Evolutionary conservation across 768 basidiomycete genomes (phyloP).

Genomic region (Phanerochaete carnosa): DNA sequence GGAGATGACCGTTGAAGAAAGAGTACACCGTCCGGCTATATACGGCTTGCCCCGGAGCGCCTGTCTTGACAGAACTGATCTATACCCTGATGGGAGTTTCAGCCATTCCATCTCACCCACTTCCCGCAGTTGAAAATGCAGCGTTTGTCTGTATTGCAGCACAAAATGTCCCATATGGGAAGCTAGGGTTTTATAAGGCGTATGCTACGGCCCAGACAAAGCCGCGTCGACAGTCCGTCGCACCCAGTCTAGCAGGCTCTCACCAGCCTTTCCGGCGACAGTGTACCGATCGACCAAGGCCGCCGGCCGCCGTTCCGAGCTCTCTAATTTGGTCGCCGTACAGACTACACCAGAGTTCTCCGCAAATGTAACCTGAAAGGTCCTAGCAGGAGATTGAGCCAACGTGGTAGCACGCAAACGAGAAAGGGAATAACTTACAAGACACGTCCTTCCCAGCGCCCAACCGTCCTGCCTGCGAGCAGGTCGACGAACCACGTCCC

Average conservation of each 20-base stretch:
- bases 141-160: no score
- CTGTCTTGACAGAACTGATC: no score
- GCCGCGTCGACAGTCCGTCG: slow-evolving; percentile 43
- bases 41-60: not conserved
- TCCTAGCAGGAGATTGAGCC: slow-evolving; percentile 37
- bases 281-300: slow-evolving; percentile 40
- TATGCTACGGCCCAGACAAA: slow-evolving; percentile 11
- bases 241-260: slow-evolving; percentile 55
- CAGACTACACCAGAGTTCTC: slow-evolving; percentile 51
- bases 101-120: no score
- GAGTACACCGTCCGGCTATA: no score
- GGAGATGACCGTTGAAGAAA: not conserved
- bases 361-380: slow-evolving; percentile 56
- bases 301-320: slow-evolving; percentile 37
- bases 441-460: slow-evolving; percentile 77
- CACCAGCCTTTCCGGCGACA: slow-evolving; percentile 20
- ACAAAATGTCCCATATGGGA: not conserved
- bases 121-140: no score
- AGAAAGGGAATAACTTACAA: slow-evolving; percentile 48
- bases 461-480: slow-evolving; percentile 58
- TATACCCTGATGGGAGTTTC: no score
- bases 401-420: not conserved
- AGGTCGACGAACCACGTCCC: slow-evolving; percentile 80
- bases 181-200: not conserved
- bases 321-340: slow-evolving; percentile 52